Evolutionary conservation across 164 flowering plant genomes (phyloP).

Genomic region (Platanus orientalis): DNA sequence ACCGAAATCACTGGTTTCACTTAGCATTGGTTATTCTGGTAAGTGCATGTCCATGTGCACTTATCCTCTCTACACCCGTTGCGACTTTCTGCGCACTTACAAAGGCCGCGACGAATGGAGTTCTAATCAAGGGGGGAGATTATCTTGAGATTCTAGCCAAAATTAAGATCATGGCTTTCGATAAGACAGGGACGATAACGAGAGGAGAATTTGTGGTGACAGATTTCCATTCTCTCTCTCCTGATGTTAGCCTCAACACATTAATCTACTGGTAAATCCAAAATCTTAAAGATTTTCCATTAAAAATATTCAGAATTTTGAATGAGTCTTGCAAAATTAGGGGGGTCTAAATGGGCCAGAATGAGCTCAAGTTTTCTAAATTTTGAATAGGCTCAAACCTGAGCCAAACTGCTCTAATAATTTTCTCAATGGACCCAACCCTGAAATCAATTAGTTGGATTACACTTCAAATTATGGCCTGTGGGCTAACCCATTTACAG

Average conservation of each 20-base stretch:
- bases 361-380: no score
- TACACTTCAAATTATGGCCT: no score
- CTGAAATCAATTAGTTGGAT: no score
- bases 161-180: constrained; percentile 67
- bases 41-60: constrained; percentile 94
- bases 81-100: constrained; percentile 84
- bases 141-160: constrained; percentile 68
- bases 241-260: constrained; percentile 36
- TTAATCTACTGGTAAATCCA: constrained; percentile 65
- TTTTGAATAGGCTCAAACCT: no score
- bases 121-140: constrained; percentile 85
- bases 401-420: no score
- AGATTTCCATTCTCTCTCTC: constrained; percentile 37
- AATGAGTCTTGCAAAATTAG: no score
- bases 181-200: constrained; percentile 92
- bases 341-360: no score
- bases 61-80: constrained; percentile 88
- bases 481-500: no score
- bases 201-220: constrained; percentile 73
- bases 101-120: constrained; percentile 69
- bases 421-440: no score
- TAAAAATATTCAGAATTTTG: no score
- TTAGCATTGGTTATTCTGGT: constrained; percentile 77
- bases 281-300: no score
- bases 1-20: constrained; percentile 54